Base-by-base conservation (phyloP, 208 protist genomes). In the Perkinsela sp. region DNA sequence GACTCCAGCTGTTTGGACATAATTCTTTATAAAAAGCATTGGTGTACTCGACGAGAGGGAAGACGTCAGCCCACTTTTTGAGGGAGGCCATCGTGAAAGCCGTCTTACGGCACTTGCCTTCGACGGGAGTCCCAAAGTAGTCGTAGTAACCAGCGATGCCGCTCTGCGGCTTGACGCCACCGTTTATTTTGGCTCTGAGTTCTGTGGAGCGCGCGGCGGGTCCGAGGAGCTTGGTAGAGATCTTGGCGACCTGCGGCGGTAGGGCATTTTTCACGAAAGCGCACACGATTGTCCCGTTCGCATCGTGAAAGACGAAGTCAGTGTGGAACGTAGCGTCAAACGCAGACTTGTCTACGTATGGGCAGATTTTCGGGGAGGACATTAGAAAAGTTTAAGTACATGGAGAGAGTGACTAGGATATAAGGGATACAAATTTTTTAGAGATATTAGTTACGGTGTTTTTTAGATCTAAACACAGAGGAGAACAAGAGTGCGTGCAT, bases 71-170 rank as follows among this genome's bases (percentile, higher is more conserved):
- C 85, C 87, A 93, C 30, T 30, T 67, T 0, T 78, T 67, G 28
- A 78, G 73, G 71, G 88, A 71, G 67, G 88, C 83, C 68, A 77
- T 75, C 13, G 85, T 92, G 73, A 91, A 90, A 66, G 81, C 73
- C 29, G 85, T 92, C 72, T 91, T 92, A 31, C 87, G 80, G 66
- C 76, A 78, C 74, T 91, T 92, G 40, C 82, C 72, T 69, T 87
- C 81, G 30, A 90, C 77, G 28, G 85, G 85, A 30, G 83, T 86
- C 31, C 85, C 85, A 28, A 80, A 76, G 72, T 91, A 92, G 74
- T 92, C 85, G 71, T 85, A 92, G 75, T 91, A 91, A 6, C 85
- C 87, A 16, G 85, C 83, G 71, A 91, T 92, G 32, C 87, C 87
- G 68, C 87, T 91, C 68, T 84, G 73, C 1, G 87, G 85, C 2